Evolutionary conservation across 306 rosid species (phyloP).

Genomic region (Morella rubra): DNA sequence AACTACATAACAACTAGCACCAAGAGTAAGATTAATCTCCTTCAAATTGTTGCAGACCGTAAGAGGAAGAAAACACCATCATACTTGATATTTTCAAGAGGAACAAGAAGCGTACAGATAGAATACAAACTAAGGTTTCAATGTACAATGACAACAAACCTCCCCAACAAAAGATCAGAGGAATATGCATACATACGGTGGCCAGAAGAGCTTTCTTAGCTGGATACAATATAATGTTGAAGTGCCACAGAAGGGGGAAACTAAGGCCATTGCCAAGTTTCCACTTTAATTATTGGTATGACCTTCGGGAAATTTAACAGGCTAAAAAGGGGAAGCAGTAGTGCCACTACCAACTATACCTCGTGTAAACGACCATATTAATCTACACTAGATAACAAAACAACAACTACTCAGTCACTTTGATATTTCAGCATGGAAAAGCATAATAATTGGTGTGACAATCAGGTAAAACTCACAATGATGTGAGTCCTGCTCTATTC

Average conservation of each 20-base stretch:
- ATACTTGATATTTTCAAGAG: background rate
- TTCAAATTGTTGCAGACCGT: background rate
- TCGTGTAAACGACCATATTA: background rate
- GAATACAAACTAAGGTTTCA: background rate
- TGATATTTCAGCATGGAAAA: background rate
- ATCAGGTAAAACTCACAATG: background rate
- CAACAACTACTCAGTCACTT: background rate
- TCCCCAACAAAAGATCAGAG: background rate
- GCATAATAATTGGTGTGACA: background rate
- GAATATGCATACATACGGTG: background rate
- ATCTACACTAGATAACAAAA: background rate
- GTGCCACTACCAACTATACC: background rate
- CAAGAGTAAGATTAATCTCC: background rate
- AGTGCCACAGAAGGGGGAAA: background rate
- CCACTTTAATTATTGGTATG: background rate
- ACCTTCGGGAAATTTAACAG: background rate
- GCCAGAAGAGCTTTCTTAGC: background rate
- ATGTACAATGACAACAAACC: background rate
- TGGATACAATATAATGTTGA: background rate
- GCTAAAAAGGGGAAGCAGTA: background rate
- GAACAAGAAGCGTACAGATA: background rate
- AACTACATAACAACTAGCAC: background rate
- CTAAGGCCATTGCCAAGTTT: background rate
- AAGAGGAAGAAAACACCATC: background rate
- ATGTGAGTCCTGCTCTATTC: background rate